Evolutionary conservation across 169 alveolate species (phyloP).

Genomic region (Eimeria necatrix): DNA sequence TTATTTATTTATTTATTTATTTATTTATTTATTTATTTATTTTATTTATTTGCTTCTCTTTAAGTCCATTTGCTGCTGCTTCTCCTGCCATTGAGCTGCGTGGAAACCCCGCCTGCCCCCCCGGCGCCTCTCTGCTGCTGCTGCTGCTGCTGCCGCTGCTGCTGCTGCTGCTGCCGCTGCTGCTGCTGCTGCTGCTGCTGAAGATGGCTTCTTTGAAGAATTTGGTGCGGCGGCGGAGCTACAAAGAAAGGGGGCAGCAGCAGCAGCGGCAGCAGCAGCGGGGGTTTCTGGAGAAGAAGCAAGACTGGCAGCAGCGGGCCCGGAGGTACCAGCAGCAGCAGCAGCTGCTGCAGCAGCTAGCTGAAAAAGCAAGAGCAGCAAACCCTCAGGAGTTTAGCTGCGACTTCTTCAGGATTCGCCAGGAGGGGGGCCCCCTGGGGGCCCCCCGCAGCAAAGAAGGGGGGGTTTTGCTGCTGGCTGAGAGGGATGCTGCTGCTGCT

Average conservation of each 20-base stretch:
- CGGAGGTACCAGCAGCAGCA: slow-evolving; percentile 55
- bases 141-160: not conserved
- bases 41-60: not conserved
- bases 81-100: not conserved
- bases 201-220: slow-evolving; percentile 53
- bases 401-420: slow-evolving; percentile 50
- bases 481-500: slow-evolving; percentile 37
- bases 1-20: not conserved
- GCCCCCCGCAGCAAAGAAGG: not conserved
- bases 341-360: slow-evolving; percentile 38
- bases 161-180: not conserved
- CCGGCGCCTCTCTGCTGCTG: not conserved
- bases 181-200: not conserved
- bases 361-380: slow-evolving; percentile 58
- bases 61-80: not conserved
- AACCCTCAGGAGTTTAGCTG: slow-evolving; percentile 53
- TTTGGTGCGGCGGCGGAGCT: slow-evolving; percentile 31
- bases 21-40: not conserved
- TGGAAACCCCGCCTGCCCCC: not conserved
- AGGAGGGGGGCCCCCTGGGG: slow-evolving; percentile 40
- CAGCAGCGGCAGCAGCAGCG: not conserved
- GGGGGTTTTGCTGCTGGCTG: slow-evolving; percentile 14
- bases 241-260: slow-evolving; percentile 58
- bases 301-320: slow-evolving; percentile 56
- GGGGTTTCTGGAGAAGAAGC: slow-evolving; percentile 53